These are phyloP conservation scores for Aspergillus haitiensis DNA, from an alignment of 495 filamentous ascomycete genomes.

Conservation along the genomic window DNA sequence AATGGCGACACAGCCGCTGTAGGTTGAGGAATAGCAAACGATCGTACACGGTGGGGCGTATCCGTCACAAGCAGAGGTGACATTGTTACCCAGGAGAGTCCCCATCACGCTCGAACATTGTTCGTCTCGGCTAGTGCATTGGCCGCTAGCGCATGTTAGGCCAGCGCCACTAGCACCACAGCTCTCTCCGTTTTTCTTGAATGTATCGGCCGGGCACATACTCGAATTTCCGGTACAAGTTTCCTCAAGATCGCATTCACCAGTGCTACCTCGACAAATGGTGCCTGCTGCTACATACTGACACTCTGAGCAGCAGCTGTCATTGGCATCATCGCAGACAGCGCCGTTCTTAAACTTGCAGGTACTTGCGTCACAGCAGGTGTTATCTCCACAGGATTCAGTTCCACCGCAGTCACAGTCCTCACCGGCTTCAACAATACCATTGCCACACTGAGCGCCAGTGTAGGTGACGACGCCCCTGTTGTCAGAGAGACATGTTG, in stretches of 20 bases:
- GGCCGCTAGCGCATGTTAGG: conserved; percentile 85
- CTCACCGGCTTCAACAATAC: conserved; percentile 91
- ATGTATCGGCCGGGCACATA: conserved; percentile 71
- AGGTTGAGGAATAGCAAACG: conserved; percentile 70
- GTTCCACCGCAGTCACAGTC: conserved; percentile 93
- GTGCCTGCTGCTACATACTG: conserved; percentile 64
- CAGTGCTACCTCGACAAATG: conserved; percentile 76
- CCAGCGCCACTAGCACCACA: conserved; percentile 60
- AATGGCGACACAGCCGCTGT: conserved; percentile 69
- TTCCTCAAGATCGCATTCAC: conserved; percentile 82
- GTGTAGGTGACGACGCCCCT: conserved; percentile 81
- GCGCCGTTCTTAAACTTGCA: conserved; percentile 79
- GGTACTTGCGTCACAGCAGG: conserved; percentile 81
- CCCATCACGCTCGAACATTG: conserved; percentile 91
- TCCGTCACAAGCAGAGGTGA: conserved; percentile 76
- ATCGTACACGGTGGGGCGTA: conserved; percentile 64
- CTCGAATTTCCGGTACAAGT: conserved; percentile 72
- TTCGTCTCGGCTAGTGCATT: conserved; percentile 88
- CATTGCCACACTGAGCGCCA: conserved; percentile 88
- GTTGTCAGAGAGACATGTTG: conserved; percentile 77
- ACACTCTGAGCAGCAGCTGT: conserved; percentile 83
- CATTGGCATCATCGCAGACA: conserved; percentile 86
- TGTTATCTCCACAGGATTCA: conserved; percentile 66
- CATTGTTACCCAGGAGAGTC: conserved; percentile 68
- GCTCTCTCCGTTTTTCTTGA: conserved; percentile 64